Percentiles rank a stretch among this genome's conserved stretches.
Evolutionary conservation across 768 basidiomycete genomes (phyloP).

Genomic region (Amylocystis lapponica): DNA sequence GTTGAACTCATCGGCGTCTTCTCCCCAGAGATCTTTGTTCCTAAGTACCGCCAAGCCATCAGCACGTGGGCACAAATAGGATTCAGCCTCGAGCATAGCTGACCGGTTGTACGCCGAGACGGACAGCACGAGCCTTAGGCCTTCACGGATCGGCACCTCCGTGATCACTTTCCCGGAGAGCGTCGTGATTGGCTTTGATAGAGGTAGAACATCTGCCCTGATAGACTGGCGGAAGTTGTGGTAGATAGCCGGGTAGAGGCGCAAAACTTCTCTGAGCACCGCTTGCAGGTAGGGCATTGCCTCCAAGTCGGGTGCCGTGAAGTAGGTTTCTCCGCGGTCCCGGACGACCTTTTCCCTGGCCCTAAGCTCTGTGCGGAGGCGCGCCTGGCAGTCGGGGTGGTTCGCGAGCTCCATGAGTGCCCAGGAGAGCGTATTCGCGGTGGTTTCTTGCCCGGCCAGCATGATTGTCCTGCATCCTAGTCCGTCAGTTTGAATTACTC

Average conservation of each 20-base stretch:
- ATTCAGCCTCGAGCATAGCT: too few species aligned
- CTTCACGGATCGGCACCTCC: conserved; percentile 44
- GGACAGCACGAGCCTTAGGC: conserved; percentile 45
- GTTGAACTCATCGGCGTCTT: conserved; percentile 24
- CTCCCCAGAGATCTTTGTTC: conserved; percentile 24
- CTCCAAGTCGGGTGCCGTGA: conserved; percentile 43
- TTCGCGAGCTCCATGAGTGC: conserved; percentile 56
- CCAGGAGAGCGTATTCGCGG: conserved; percentile 54
- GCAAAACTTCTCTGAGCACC: conserved; percentile 50
- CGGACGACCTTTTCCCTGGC: conserved; percentile 29
- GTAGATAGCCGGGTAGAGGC: conserved; percentile 48
- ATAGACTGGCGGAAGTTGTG: conserved; percentile 47
- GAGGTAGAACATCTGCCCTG: conserved; percentile 52
- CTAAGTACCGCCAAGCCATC: too few species aligned
- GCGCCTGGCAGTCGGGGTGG: conserved; percentile 50
- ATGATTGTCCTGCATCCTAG: conserved; percentile 19
- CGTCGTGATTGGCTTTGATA: conserved; percentile 46
- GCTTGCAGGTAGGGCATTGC: conserved; percentile 44
- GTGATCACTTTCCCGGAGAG: conserved; percentile 37
- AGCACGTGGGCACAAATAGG: not conserved
- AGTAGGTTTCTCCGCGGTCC: conserved; percentile 33
- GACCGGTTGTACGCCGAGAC: conserved; percentile 53
- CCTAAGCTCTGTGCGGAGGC: conserved; percentile 55
- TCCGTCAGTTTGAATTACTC: not conserved
- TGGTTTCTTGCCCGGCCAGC: conserved; percentile 48